A percentile compares a stretch with the other conserved stretches of the same genome.
phyloP scores from a whole-genome alignment of 148 eudicot genomes.

The Heliosperma pusillum region DNA sequence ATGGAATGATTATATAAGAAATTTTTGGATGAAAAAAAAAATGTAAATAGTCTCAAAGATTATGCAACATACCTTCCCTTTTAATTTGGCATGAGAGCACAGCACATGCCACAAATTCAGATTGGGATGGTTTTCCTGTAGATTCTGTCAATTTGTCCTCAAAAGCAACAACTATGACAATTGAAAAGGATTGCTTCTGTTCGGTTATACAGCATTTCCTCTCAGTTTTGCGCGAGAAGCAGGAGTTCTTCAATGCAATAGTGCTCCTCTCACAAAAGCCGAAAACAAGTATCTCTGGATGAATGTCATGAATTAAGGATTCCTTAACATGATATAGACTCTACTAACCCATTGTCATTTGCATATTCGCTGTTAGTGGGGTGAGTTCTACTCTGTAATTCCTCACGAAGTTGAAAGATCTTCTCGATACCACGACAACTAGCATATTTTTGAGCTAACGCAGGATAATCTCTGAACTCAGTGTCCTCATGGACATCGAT shows the following conservation, averaged over 20 bases:
- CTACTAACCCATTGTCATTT: constrained; percentile 1
- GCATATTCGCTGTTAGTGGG: constrained; percentile 20
- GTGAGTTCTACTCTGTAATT: constrained; percentile 20
- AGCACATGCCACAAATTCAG: not conserved
- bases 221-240: too few relatives aligned
- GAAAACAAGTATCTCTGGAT: constrained; percentile 6
- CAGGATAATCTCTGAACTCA: constrained; percentile 21
- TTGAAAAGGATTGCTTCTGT: not conserved
- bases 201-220: too few relatives aligned
- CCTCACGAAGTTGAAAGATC: constrained; percentile 23
- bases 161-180: not conserved
- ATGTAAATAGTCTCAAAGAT: not conserved
- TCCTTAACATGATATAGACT: constrained; percentile 13
- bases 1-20: not conserved
- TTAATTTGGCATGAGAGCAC: not conserved
- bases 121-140: not conserved
- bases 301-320: not conserved
- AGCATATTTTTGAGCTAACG: constrained; percentile 20
- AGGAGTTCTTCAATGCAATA: not conserved
- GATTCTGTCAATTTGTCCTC: not conserved
- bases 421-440: constrained; percentile 26
- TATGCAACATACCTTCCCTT: not conserved
- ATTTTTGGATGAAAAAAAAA: not conserved
- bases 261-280: not conserved
- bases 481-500: constrained; percentile 23